Conservation (phyloP, 768 basidiomycete genomes). For the Ephemerocybe angulata region DNA sequence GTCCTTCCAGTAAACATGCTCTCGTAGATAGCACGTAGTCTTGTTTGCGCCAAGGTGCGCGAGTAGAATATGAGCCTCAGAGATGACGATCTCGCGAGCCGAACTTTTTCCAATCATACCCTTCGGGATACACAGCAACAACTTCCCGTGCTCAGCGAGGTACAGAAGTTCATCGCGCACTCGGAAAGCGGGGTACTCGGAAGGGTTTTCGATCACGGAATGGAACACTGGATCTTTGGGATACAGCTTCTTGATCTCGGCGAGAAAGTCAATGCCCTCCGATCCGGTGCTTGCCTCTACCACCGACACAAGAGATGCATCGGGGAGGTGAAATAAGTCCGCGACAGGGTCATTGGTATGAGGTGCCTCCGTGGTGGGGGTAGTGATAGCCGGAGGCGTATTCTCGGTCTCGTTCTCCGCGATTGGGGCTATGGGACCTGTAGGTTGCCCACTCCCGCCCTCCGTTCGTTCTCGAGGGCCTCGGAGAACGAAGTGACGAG, state of each 20-base stretch:
- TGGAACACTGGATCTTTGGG: conserved; percentile 15
- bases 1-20: conserved; percentile 12
- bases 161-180: conserved; percentile 18
- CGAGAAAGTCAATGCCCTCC: conserved; percentile 8
- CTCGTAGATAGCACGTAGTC: conserved; percentile 22
- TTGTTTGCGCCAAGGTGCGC: conserved; percentile 37
- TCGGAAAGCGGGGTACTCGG: conserved; percentile 18
- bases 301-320: neutral
- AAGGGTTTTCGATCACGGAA: conserved; percentile 14
- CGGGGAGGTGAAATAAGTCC: neutral
- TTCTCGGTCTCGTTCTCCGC: no score
- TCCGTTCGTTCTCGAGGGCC: neutral
- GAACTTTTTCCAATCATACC: conserved; percentile 11
- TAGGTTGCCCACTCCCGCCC: neutral
- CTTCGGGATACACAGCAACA: conserved; percentile 26
- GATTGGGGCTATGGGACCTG: neutral
- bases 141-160: conserved; percentile 4
- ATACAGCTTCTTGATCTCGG: conserved; percentile 12
- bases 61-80: conserved; percentile 36
- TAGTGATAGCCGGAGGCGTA: no score
- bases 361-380: no score
- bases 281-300: conserved; percentile 2
- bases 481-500: neutral
- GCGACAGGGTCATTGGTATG: neutral
- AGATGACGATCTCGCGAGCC: conserved; percentile 30